These are phyloP conservation scores for Trichomonas gallinae DNA, from an alignment of 208 protist genomes.

Conservation along the genomic window DNA sequence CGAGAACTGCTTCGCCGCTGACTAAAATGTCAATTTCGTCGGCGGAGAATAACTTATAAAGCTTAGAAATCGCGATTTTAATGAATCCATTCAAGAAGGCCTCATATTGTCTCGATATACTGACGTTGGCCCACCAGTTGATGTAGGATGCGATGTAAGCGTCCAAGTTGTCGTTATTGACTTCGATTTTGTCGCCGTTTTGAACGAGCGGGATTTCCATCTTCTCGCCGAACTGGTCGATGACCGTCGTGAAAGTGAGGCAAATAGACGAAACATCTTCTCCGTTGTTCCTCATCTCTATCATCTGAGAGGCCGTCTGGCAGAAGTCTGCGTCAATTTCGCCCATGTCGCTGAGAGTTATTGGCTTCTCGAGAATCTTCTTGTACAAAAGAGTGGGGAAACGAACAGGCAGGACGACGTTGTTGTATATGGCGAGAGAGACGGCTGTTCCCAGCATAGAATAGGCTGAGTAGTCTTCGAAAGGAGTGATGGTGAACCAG, in stretches of 20 bases:
- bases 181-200: constrained; percentile 29
- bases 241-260: constrained; percentile 15
- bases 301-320: not conserved
- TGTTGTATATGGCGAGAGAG: constrained; percentile 77
- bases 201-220: constrained; percentile 27
- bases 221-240: constrained; percentile 26
- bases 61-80: not conserved
- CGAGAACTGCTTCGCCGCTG: not conserved
- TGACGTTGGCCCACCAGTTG: not conserved
- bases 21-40: not conserved
- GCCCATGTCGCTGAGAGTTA: constrained; percentile 28
- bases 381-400: constrained; percentile 53
- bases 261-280: not conserved
- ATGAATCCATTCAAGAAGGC: not conserved
- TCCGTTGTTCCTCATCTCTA: constrained; percentile 21
- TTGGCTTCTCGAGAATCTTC: constrained; percentile 24
- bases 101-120: not conserved
- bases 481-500: constrained; percentile 59
- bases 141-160: constrained; percentile 33
- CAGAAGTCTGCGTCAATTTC: constrained; percentile 32
- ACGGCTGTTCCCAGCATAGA: constrained; percentile 37
- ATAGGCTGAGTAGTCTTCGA: constrained; percentile 35
- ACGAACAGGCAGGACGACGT: constrained; percentile 68
- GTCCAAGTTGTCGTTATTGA: constrained; percentile 38
- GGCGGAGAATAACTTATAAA: not conserved